A percentile compares a stretch with the other conserved stretches of the same genome.
Evolutionary conservation across 345 rosid genomes (phyloP).

Genomic region (Erysimum cheiranthoides): DNA sequence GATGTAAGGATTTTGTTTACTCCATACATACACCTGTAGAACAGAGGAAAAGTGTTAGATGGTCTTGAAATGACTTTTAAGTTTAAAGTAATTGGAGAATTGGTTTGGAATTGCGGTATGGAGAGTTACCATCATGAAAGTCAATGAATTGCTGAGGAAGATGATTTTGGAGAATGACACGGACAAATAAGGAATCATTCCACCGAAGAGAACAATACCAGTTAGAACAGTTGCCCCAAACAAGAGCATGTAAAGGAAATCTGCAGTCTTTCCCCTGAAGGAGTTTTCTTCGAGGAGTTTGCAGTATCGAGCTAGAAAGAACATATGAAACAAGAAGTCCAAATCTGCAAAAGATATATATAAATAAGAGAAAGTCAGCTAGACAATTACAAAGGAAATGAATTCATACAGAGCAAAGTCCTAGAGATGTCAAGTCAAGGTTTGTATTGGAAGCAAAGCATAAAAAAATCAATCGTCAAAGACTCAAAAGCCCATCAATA

Average conservation of each 20-base stretch:
- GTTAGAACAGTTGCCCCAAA: slow-evolving; percentile 87
- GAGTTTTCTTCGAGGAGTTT: slow-evolving; percentile 98
- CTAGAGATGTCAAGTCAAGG: background rate
- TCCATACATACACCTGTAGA: slow-evolving; percentile 95
- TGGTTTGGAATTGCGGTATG: background rate
- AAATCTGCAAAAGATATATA: slow-evolving; percentile 59
- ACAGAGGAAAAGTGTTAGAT: background rate
- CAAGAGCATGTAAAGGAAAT: slow-evolving; percentile 94
- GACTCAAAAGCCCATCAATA: background rate
- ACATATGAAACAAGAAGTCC: slow-evolving; percentile 97
- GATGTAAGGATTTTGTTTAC: slow-evolving; percentile 95
- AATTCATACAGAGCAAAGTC: background rate
- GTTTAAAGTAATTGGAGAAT: background rate
- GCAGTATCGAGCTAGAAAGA: slow-evolving; percentile 94
- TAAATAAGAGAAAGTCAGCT: background rate
- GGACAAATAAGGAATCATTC: slow-evolving; percentile 90
- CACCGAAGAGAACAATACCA: slow-evolving; percentile 81
- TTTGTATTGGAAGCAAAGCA: background rate
- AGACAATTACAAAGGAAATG: background rate
- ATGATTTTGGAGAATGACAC: slow-evolving; percentile 89
- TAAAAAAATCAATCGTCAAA: slow-evolving; percentile 6
- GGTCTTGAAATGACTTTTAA: background rate
- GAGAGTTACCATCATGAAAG: slow-evolving; percentile 89
- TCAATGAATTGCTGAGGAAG: slow-evolving; percentile 97
- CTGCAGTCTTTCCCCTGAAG: slow-evolving; percentile 96